Conservation (phyloP, 192 early-diverging fungal genomes). For the Gaertneriomyces semiglobifer region DNA sequence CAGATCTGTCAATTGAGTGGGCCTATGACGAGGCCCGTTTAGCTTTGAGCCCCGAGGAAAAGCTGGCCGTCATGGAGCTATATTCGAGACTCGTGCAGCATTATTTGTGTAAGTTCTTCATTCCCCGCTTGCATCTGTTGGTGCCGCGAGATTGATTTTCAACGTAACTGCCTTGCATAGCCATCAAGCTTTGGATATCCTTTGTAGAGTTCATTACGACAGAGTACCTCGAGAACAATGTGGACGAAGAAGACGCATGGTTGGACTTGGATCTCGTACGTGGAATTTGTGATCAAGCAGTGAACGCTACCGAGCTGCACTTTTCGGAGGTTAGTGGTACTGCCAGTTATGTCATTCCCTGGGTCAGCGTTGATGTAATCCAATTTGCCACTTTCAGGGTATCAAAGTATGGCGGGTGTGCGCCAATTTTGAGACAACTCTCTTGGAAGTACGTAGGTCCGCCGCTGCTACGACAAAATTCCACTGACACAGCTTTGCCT, state of each 20-base stretch:
- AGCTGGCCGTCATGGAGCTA: conserved; percentile 44
- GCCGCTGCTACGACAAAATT: not conserved
- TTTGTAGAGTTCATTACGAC: conserved; percentile 56
- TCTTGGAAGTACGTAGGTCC: conserved; percentile 35
- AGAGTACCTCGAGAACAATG: conserved; percentile 40
- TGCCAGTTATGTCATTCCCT: not conserved
- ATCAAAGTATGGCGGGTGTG: conserved; percentile 61
- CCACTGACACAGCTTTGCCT: too few species aligned
- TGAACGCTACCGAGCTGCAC: conserved; percentile 50
- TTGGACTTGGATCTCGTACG: conserved; percentile 42
- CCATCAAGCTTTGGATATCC: conserved; percentile 63
- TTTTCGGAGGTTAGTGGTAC: conserved; percentile 42
- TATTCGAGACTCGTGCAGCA: conserved; percentile 58
- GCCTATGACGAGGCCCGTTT: conserved; percentile 60
- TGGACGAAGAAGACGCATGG: conserved; percentile 39
- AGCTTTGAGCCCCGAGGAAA: conserved; percentile 46
- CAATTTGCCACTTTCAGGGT: conserved; percentile 36
- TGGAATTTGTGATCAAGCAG: conserved; percentile 41
- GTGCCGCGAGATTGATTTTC: not conserved
- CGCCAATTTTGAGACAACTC: conserved; percentile 55
- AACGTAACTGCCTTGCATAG: conserved; percentile 33
- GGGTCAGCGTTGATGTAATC: not conserved
- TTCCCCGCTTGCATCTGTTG: not conserved
- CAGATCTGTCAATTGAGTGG: conserved; percentile 74
- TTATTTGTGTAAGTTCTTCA: conserved; percentile 62